Base-by-base conservation (phyloP, 2,329 filamentous ascomycete genomes). In the Davidsoniella eucalypti region DNA sequence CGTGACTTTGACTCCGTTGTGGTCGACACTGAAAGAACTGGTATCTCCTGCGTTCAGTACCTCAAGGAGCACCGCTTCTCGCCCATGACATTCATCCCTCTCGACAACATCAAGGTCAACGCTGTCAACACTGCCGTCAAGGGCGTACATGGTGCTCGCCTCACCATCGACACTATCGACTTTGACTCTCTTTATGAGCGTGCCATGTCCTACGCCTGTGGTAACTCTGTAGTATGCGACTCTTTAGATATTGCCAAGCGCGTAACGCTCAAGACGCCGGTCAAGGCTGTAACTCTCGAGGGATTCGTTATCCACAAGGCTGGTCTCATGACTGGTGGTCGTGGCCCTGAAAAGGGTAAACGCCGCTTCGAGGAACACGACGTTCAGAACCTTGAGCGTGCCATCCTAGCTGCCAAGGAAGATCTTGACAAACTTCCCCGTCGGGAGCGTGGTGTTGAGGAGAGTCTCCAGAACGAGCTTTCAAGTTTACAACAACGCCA, bases 301-400 rank as follows among this genome's bases (percentile, higher is more conserved):
- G 92, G 92, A n/a, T 90, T 83, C 50, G 83, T 98, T 54, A 95
- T 98, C 56, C 87, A 94, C 68, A 96, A 96, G 63, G 87, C 85
- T 43, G 92, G 92, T 60, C 73, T 93, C 49, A 96, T 98, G 83
- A 96, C 92, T 45, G 92, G 92, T 71, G 92, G 92, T 56, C 83
- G 87, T 54, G 82, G 87, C 26, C 81, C 80, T 1, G 78, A 83
- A 43, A 85, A 84, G 62, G 79, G 81, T 50, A 84, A 87, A 56
- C 82, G 87, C 52, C 77, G 84, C 48, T 96, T 93, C 66, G 88
- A 94, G 59, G 88, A 95, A 58, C 78, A 83, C 6, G 87, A 95
- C 57, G 78, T 95, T 26, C 85, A 94, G 56, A 85, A 85, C 54
- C 70, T 95, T n/a, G 76, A 82, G 58, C 81, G 80, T 55, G 71